Evolutionary conservation across 2,329 filamentous ascomycete genomes (phyloP).

Genomic region (Claviceps paspali): DNA sequence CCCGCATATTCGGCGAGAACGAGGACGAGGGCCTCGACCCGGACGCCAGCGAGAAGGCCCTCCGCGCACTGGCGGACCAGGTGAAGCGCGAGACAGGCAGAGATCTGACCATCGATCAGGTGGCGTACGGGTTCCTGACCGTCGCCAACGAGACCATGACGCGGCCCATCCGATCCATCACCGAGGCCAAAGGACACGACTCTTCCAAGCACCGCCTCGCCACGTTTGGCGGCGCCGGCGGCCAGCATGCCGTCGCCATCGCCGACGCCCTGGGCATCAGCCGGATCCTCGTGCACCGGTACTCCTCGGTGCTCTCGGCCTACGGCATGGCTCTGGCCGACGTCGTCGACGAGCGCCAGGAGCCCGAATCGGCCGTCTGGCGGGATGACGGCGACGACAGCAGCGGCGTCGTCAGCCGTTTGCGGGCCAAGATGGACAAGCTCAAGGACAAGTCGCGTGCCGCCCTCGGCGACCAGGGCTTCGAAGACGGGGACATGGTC

Average conservation of each 20-base stretch:
- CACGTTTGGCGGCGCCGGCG: slow-evolving; percentile 24
- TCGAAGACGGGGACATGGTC: slow-evolving; percentile 54
- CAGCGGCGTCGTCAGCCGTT: slow-evolving; percentile 40
- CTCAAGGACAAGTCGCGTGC: slow-evolving; percentile 60
- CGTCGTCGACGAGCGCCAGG: slow-evolving; percentile 54
- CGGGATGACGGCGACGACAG: slow-evolving; percentile 40
- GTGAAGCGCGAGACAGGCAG: slow-evolving; percentile 20
- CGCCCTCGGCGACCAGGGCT: slow-evolving; percentile 62
- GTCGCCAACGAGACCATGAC: slow-evolving; percentile 23
- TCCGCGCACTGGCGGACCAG: slow-evolving; percentile 23
- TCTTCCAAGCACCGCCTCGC: slow-evolving; percentile 20
- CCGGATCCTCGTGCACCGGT: slow-evolving; percentile 27
- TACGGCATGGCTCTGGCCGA: slow-evolving; percentile 32
- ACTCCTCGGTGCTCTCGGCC: slow-evolving; percentile 29
- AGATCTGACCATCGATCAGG: slow-evolving; percentile 19
- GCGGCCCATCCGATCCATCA: slow-evolving; percentile 19
- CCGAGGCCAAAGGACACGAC: slow-evolving; percentile 21
- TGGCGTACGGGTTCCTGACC: slow-evolving; percentile 21
- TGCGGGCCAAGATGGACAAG: slow-evolving; percentile 61
- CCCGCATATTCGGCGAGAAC: slow-evolving; percentile 35
- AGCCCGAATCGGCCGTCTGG: slow-evolving; percentile 53
- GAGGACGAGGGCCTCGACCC: slow-evolving; percentile 20
- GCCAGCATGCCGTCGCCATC: slow-evolving; percentile 29
- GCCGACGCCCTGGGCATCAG: slow-evolving; percentile 27
- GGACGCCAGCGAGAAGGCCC: slow-evolving; percentile 24